Percentiles rank a stretch among this genome's conserved stretches.
Conservation (phyloP, 2,329 filamentous ascomycete genomes). For the Hirsutella rhossiliensis region DNA sequence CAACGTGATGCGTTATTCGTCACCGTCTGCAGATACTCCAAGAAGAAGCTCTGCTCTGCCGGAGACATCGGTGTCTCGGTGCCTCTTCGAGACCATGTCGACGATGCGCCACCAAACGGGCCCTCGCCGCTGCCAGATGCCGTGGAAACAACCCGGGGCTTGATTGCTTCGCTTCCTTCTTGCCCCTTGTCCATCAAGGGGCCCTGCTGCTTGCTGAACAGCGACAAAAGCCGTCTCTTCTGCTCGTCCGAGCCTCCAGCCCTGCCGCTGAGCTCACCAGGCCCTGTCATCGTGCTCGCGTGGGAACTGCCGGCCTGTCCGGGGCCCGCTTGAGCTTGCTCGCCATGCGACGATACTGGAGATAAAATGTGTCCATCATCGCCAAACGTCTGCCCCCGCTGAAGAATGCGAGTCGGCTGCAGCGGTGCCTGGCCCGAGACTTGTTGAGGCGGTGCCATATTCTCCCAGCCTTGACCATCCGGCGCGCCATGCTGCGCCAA, state of each 20-base stretch:
- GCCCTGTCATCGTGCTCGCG: background rate
- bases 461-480: constrained; percentile 4
- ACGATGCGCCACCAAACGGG: constrained; percentile 3
- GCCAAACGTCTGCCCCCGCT: constrained; percentile 19
- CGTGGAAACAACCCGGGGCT: constrained; percentile 30
- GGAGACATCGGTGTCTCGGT: constrained; percentile 49
- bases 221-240: constrained; percentile 37
- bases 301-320: constrained; percentile 7
- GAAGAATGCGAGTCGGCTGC: constrained; percentile 21
- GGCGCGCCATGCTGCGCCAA: constrained; percentile 6
- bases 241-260: constrained; percentile 17
- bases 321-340: constrained; percentile 8
- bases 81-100: constrained; percentile 26
- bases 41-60: constrained; percentile 62
- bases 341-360: constrained; percentile 10
- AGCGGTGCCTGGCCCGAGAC: background rate
- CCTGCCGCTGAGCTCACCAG: constrained; percentile 5
- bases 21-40: constrained; percentile 57
- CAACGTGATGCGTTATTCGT: constrained; percentile 20
- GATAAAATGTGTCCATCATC: constrained; percentile 7
- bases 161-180: constrained; percentile 7
- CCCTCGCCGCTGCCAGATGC: constrained; percentile 25
- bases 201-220: constrained; percentile 40
- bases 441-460: background rate
- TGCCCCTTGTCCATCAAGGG: background rate